These are phyloP conservation scores for Centella asiatica DNA, from an alignment of 129 eudicot genomes.

Conservation along the genomic window DNA sequence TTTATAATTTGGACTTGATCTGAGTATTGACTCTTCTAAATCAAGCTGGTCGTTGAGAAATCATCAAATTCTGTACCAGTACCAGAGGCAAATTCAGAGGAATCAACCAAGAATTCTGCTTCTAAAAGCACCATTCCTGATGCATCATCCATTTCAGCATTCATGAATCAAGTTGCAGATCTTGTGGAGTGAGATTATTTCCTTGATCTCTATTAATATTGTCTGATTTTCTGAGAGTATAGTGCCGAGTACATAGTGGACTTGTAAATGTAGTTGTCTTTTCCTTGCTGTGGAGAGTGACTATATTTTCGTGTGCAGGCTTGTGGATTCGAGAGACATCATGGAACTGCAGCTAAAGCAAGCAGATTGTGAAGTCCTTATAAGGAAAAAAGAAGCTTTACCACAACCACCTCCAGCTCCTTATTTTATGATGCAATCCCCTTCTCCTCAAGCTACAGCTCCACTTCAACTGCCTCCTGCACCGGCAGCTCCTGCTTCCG, in stretches of 20 bases:
- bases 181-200: slow-evolving; percentile 59
- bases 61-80: slow-evolving; percentile 35
- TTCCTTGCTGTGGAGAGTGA: not conserved
- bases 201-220: not conserved
- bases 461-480: slow-evolving; percentile 43
- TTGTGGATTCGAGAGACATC: slow-evolving; percentile 91
- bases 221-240: not conserved
- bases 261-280: not conserved
- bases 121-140: slow-evolving; percentile 35
- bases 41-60: slow-evolving; percentile 40
- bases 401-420: slow-evolving; percentile 46
- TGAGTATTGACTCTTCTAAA: slow-evolving; percentile 8
- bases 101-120: slow-evolving; percentile 22
- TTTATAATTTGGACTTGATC: slow-evolving; percentile 14
- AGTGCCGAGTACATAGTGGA: not conserved
- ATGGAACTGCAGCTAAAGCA: slow-evolving; percentile 85
- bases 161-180: slow-evolving; percentile 73
- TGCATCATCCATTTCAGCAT: slow-evolving; percentile 53
- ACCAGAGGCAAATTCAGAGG: slow-evolving; percentile 25
- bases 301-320: slow-evolving; percentile 34
- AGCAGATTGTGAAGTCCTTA: slow-evolving; percentile 56
- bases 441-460: slow-evolving; percentile 31
- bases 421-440: slow-evolving; percentile 47
- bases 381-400: slow-evolving; percentile 74
- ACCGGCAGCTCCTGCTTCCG: slow-evolving; percentile 32